These are phyloP conservation scores for Annulohypoxylon maeteangense DNA, from an alignment of 495 filamentous ascomycete species.

Conservation along the genomic window DNA sequence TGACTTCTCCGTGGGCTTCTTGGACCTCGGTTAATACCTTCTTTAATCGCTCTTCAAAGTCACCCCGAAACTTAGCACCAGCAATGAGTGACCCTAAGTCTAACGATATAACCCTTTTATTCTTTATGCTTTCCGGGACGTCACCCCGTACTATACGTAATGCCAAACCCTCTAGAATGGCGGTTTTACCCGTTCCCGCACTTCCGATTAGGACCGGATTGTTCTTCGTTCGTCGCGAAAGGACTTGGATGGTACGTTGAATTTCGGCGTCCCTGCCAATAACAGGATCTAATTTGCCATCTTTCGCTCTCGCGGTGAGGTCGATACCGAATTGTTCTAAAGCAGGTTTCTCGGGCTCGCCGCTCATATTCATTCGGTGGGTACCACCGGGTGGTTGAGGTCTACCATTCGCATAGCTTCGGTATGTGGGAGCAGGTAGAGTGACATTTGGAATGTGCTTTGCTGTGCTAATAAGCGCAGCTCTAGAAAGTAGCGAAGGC, in stretches of 20 bases:
- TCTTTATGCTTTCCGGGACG: constrained; percentile 96
- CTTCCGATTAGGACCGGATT: constrained; percentile 94
- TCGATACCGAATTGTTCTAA: constrained; percentile 92
- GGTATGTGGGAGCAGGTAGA: constrained; percentile 47
- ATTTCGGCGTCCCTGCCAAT: constrained; percentile 94
- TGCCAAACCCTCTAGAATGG: constrained; percentile 91
- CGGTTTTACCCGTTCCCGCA: constrained; percentile 95
- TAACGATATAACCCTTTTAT: constrained; percentile 86
- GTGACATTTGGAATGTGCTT: constrained; percentile 28
- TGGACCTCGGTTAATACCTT: constrained; percentile 90
- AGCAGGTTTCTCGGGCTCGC: constrained; percentile 81
- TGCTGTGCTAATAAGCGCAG: constrained; percentile 34
- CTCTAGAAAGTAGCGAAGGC: constrained; percentile 41
- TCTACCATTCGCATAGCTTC: constrained; percentile 79
- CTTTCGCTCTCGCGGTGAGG: constrained; percentile 84
- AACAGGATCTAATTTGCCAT: constrained; percentile 93
- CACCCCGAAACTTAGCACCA: constrained; percentile 93
- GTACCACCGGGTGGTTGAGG: constrained; percentile 91
- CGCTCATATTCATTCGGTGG: constrained; percentile 89
- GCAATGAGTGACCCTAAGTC: constrained; percentile 94
- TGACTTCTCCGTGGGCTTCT: constrained; percentile 86
- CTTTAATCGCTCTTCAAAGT: constrained; percentile 96
- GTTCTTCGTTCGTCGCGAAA: constrained; percentile 95
- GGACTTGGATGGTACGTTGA: constrained; percentile 90
- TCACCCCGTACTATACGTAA: constrained; percentile 91